Evolutionary conservation across 1,284 basidiomycete genomes (phyloP), one percentile per base, ranked within the genome.

Genomic region (Ceratobasidium sp.): DNA sequence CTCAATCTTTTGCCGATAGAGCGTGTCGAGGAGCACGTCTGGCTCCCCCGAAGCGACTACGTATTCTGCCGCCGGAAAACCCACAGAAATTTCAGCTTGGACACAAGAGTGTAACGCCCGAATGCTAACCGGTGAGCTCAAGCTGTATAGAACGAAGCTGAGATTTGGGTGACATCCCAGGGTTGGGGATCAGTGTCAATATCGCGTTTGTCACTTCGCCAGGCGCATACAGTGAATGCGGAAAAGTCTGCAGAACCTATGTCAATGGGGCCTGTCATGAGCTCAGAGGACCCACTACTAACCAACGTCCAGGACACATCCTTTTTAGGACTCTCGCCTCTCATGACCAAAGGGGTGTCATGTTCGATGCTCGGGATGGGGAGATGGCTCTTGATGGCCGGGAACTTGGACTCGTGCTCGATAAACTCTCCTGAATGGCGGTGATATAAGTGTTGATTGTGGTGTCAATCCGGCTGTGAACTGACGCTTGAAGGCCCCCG

Each of bases 401-500:
- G 57, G 46, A 73, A 73, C 52, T 73, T 73, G 44, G 70, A 46
- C 44, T 62, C 70, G 32, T 62, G 43, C 29, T 52, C 70, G 9
- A 73, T 59, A 62, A 54, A 70, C 54, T 73, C 70, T 46, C 70
- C 70, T 73, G 54, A 49, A 62, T 17, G 22, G n/a, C 54, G n/a
- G 25, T 22, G 52, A 22, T 2, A 44, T 37, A 19, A 62, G 17
- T 62, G 29, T 49, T 25, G 22, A 73, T 51, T 25, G 11, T 9
- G 19, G 37, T 22, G 37, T 51, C 43, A 32, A 34, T 17, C 4
- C 34, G 46, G 40, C 19, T 43, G 5, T 62, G 13, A 22, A 73
- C 70, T 62, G 34, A 73, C 70, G 56, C 44, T 73, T 73, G 70
- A 73, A 73, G 6, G 70, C 70, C 52, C 70, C 70, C 40, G 57